phyloP scores from a whole-genome alignment of 352 stramenopile genomes.

The Phytophthora aleatoria region DNA sequence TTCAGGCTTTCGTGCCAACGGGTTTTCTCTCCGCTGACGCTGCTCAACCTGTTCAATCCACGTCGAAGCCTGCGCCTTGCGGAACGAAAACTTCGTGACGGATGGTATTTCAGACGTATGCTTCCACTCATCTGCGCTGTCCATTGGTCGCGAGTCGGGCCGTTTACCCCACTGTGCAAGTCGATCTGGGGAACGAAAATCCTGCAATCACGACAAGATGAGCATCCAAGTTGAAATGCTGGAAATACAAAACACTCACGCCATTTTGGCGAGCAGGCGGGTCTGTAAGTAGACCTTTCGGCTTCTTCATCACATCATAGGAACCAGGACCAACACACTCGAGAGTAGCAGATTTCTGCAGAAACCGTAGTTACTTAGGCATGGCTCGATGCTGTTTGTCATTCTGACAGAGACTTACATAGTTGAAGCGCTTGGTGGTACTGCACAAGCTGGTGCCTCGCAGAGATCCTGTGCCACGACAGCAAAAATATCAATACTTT shows the following conservation, averaged over 20 bases:
- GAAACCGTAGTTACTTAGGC: neutral
- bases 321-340: constrained; percentile 61
- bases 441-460: constrained; percentile 71
- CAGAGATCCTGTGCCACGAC: constrained; percentile 47
- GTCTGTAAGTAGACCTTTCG: constrained; percentile 25
- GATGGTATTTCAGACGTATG: constrained; percentile 67
- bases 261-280: constrained; percentile 27
- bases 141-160: constrained; percentile 52
- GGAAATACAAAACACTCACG: constrained; percentile 15
- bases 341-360: constrained; percentile 50
- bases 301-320: constrained; percentile 50
- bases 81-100: constrained; percentile 61
- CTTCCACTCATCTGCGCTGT: constrained; percentile 64
- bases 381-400: neutral
- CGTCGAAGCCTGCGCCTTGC: constrained; percentile 45
- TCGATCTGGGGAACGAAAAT: constrained; percentile 36
- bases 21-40: constrained; percentile 45
- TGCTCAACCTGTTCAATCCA: constrained; percentile 80
- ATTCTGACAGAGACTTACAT: constrained; percentile 16
- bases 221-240: neutral
- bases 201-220: constrained; percentile 2
- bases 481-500: neutral
- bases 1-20: constrained; percentile 30
- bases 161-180: constrained; percentile 52
- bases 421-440: constrained; percentile 61